Conservation (phyloP, 768 basidiomycete species). For the Lactifluus subvellereus region DNA sequence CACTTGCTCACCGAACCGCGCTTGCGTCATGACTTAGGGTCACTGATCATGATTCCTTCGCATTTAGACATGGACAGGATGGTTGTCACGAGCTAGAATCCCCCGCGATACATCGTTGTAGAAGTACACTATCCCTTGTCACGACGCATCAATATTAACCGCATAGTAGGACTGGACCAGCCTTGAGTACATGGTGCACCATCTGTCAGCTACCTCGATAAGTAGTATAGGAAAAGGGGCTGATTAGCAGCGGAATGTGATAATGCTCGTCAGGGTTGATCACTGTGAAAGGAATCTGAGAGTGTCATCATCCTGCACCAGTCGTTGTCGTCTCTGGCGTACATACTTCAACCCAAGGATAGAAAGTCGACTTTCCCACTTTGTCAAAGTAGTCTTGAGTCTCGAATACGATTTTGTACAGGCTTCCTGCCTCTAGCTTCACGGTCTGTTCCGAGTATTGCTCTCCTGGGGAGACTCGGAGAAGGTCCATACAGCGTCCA, state of each 20-base stretch:
- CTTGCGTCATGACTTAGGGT: background rate
- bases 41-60: background rate
- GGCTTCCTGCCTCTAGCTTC: slow-evolving; percentile 46
- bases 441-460: slow-evolving; percentile 40
- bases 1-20: background rate
- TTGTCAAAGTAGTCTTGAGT: slow-evolving; percentile 76
- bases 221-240: slow-evolving; percentile 87
- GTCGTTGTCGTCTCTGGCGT: background rate
- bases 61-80: background rate
- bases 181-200: background rate
- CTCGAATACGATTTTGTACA: slow-evolving; percentile 83
- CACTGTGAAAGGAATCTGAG: slow-evolving; percentile 68
- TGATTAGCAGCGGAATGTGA: slow-evolving; percentile 88
- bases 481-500: slow-evolving; percentile 76
- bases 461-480: slow-evolving; percentile 53
- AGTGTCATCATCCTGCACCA: background rate
- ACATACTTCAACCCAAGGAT: slow-evolving; percentile 85
- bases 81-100: background rate
- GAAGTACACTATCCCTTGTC: slow-evolving; percentile 17
- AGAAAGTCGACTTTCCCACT: slow-evolving; percentile 64
- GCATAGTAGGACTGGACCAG: slow-evolving; percentile 5
- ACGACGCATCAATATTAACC: slow-evolving; percentile 13
- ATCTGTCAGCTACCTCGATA: slow-evolving; percentile 73
- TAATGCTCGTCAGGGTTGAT: slow-evolving; percentile 74
- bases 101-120: slow-evolving; percentile 11